These are phyloP conservation scores for Cystofilobasidium capitatum DNA, from an alignment of 768 basidiomycete genomes.

Conservation along the genomic window DNA sequence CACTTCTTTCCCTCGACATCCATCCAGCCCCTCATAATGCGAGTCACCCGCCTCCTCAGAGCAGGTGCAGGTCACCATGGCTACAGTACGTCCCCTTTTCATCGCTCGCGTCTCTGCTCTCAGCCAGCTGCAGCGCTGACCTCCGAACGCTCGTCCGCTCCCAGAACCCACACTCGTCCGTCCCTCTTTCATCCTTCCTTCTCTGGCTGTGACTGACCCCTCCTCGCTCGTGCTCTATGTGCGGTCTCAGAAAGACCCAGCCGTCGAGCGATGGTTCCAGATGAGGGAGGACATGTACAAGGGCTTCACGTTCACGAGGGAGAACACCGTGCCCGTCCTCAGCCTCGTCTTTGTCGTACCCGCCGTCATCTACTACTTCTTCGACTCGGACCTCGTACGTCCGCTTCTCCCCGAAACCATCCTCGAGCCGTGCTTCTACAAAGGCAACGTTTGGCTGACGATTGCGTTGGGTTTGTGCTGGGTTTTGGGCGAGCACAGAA, in stretches of 20 bases:
- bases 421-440: not conserved
- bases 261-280: not conserved
- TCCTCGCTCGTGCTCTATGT: not conserved
- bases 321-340: not conserved
- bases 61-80: not conserved
- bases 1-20: too few species aligned
- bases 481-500: not conserved
- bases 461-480: not conserved
- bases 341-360: not conserved
- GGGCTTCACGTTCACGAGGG: constrained; percentile 2
- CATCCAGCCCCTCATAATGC: too few species aligned
- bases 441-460: too few species aligned
- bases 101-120: not conserved
- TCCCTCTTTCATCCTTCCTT: not conserved
- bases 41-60: not conserved
- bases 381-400: not conserved
- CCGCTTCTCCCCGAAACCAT: not conserved
- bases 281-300: constrained; percentile 9
- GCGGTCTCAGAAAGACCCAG: not conserved
- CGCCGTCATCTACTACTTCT: not conserved
- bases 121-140: not conserved
- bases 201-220: not conserved
- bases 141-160: not conserved
- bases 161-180: not conserved
- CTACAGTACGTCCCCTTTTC: not conserved